Evolutionary conservation across 2,329 filamentous ascomycete species (phyloP), one percentile per base, ranked within the genome.

Genomic region (Exophiala bonariae): DNA sequence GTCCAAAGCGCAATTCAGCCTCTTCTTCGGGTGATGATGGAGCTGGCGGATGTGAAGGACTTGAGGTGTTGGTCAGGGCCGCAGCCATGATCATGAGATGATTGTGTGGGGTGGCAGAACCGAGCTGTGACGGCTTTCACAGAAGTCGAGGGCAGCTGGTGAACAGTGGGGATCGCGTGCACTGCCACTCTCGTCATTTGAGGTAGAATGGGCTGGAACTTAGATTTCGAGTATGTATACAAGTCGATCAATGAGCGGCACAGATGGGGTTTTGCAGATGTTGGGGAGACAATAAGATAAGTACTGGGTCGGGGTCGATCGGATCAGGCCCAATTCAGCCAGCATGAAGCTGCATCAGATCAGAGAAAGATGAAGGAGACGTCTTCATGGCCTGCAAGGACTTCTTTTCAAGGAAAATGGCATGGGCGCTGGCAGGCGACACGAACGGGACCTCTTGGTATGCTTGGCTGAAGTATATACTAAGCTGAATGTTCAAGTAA

Each of bases 311-410:
- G 9, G 30, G 14, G 22, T 17, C 22, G 19, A 39, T 17, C 11
- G 6, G 23, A 3, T 13, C 17, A 18, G 41, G 40, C 41, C 14
- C 33, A 35, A 30, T 18, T 56, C 50, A 55, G 41, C 56, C 54
- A 44, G 50, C 56, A 37, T 55, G 56, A 20, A 58, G 47, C 51
- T 52, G 50, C 49, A 58, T 52, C 31, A 56, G 47, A 41, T 58
- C 54, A 33, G 41, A 50, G 38, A 41, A 51, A 14, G 36, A 47
- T 45, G 52, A 20, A 36, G 47, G 49, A 31, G 41, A 34, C 28
- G 41, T 37, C 46, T 50, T 47, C 53, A 53, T 56, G 32, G 36
- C 44, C 47, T 34, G 28, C 36, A 28, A 17, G 14, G 26, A 10
- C 30, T 44, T 18, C 38, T 28, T 45, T 43, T 40, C 11, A 6